A percentile compares a stretch with the other conserved stretches of the same genome.
These are phyloP conservation scores for Penicillium sp. DNA, from an alignment of 2,329 filamentous ascomycete genomes.

Conservation along the genomic window DNA sequence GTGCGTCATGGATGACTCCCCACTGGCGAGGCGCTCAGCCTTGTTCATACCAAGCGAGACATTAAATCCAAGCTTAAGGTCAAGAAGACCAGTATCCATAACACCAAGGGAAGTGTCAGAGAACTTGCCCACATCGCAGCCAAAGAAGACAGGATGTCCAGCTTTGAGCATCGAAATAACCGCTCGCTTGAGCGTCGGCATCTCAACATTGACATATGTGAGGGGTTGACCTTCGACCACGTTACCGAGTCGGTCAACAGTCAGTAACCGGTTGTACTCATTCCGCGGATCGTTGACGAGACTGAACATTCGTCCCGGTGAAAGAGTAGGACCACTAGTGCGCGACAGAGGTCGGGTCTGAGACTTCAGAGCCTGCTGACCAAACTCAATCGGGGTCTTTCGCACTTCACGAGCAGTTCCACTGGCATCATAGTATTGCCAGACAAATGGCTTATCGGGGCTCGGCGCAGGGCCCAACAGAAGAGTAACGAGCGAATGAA, in stretches of 20 bases:
- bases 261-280: constrained; percentile 68
- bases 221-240: constrained; percentile 73
- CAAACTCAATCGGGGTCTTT: constrained; percentile 70
- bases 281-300: constrained; percentile 85
- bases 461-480: constrained; percentile 77
- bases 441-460: constrained; percentile 69
- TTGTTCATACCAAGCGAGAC: constrained; percentile 72
- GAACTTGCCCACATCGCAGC: constrained; percentile 83
- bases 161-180: constrained; percentile 76
- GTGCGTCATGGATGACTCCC: constrained; percentile 84
- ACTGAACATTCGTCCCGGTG: constrained; percentile 59
- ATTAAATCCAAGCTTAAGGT: constrained; percentile 84
- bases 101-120: constrained; percentile 67
- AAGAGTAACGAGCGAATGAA: constrained; percentile 78
- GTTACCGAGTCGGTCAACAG: constrained; percentile 77
- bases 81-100: constrained; percentile 75
- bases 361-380: constrained; percentile 59
- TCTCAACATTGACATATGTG: constrained; percentile 81
- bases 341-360: constrained; percentile 62
- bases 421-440: constrained; percentile 74
- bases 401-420: constrained; percentile 63
- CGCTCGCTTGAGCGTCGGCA: constrained; percentile 68
- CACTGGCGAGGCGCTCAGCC: constrained; percentile 69
- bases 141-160: constrained; percentile 83
- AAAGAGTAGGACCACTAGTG: constrained; percentile 35